Base-by-base conservation (phyloP, 306 rosid species). In the Glycyrrhiza uralensis region DNA sequence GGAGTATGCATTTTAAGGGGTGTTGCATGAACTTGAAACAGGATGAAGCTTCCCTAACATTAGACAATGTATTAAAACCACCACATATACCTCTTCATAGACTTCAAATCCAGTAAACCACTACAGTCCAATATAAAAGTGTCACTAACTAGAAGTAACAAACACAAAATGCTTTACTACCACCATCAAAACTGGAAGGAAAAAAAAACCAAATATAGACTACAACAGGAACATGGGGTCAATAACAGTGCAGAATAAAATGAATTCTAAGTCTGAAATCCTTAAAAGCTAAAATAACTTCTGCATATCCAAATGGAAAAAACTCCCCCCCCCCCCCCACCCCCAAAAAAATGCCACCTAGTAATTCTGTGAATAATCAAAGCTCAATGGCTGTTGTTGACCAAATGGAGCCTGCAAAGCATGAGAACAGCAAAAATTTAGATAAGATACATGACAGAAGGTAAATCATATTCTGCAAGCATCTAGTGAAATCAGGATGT, bases 331-430 rank as follows among this genome's bases (percentile, higher is more conserved):
- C n/a, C n/a, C n/a, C n/a, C n/a, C n/a, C n/a, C n/a, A n/a, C 75
- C 78, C 45, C 71, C 57, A 32, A 32, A 28, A 69, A 6, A 62
- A 30, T 46, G 62, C 35, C 70, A 24, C 26, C 75, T 70, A 92
- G 84, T 82, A 90, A 69, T 89, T 82, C 66, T 92, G 93, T 1
- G 96, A 80, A 78, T 92, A 79, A 77, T 91, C 96, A 80, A 87
- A 89, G 80, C 91, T 87, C 78, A 92, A n/a, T n/a, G n/a, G 69
- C n/a, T 96, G 90, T 67, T 89, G 97, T 84, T 89, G 96, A 66
- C 89, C 87, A 78, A 89, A 87, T 70, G 97, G 97, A 83, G 84
- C 91, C 96, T 89, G 91, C 87, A 82, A 66, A 45, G 18, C 69
- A n/a, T n/a, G n/a, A n/a, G n/a, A n/a, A n/a, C n/a, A 55, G 61